Evolutionary conservation across 805 yeast genomes (phyloP), one percentile per base, ranked within the genome.

Genomic region (Jamesozyma rosinii): DNA sequence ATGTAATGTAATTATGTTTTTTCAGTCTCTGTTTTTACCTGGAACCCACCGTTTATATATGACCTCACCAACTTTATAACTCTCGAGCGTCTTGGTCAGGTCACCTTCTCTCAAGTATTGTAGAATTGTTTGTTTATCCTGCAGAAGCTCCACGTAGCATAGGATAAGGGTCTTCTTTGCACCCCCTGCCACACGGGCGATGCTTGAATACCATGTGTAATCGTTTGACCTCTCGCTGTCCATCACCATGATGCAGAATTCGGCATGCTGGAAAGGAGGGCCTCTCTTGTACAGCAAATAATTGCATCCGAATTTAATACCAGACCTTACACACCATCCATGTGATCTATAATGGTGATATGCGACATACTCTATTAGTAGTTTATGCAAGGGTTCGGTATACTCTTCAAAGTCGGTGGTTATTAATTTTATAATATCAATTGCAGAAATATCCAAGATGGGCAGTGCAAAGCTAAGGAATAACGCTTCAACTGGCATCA

Each of bases 241-340:
- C 29, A 58, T 47, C 0, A 55, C 51, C 49, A 74, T 56, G 3
- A 86, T 66, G 5, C 90, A 85, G 60, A 77, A 85, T 58, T 88
- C 95, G 0, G 98, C 97, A 59, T 92, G 99, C 40, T 82, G 78
- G 59, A 89, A 87, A 1, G 97, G 97, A 8, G 97, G 98, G 0
- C 99, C 99, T 45, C 90, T 70, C 42, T 81, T 77, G 61, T 92
- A 92, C 4, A 92, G 68, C 8, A 92, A 65, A 61, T 69, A 82
- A 54, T 89, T 94, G n/a, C 84, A 75, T 2, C 96, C 95, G 61
- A 92, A 92, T 61, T 92, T 92, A 44, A 88, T 75, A 0, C 97
- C 98, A 0, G 89, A 76, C 45, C 94, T 71, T 2, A 82, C 92
- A 67, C 97, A 90, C 97, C 97, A 92, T 0, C 97, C 97, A 21